Base-by-base conservation (phyloP, 164 flowering plant genomes). In the Echeveria elegans region DNA sequence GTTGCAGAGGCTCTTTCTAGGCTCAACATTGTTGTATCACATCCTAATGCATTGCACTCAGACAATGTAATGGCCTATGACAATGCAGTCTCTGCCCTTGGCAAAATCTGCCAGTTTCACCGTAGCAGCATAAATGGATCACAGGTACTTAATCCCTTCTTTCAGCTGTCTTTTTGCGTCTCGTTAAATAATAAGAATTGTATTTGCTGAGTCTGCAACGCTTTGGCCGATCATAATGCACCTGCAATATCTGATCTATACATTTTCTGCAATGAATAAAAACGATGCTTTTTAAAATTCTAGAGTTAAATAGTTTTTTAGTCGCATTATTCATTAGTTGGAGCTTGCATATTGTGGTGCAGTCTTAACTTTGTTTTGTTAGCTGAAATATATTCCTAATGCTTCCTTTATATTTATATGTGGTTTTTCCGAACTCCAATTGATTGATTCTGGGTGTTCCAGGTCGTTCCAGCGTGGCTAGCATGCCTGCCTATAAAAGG, bases 401-500 rank as follows among this genome's bases (percentile, higher is more conserved):
- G 61, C 14, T 59, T 6, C 11, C 12, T 24, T 16, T 10, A 14
- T 41, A 5, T 14, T 1, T 45, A 15, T 21, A 14, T 15, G n/a
- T n/a, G n/a, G n/a, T n/a, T n/a, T 14, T 24, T 34, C 14, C 43
- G 53, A n/a, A 18, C n/a, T n/a, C n/a, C n/a, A n/a, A n/a, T n/a
- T n/a, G n/a, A n/a, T n/a, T n/a, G n/a, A 66, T 18, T 15, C 19
- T 30, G 48, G 37, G 19, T 23, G 24, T 52, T 67, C 77, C 45
- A 93, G 98, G 89, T 93, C 72, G 79, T 93, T 73, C 96, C 94
- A 32, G 88, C 87, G 40, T 93, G 96, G 98, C 78, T 90, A 71
- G 78, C 81, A 67, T 90, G 97, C 79, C 80, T 93, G 80, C 98
- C 98, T 0, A 78, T 93, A 32, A 93, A 86, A 73, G 86, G 86